These are phyloP conservation scores for Cercis canadensis DNA, from an alignment of 306 rosid species.

Conservation along the genomic window DNA sequence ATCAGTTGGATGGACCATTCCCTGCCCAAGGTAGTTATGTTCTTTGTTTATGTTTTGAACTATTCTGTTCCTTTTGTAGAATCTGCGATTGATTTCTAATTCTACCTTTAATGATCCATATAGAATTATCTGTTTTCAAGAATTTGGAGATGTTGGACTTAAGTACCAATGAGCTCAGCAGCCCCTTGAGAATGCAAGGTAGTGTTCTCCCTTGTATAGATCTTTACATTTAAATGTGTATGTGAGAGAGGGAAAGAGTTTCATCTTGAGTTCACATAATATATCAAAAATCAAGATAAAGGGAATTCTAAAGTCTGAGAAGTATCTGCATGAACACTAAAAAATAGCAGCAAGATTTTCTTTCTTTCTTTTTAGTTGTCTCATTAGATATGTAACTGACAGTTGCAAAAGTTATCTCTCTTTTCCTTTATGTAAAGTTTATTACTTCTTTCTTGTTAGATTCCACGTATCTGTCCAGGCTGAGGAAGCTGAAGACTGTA, in stretches of 20 bases:
- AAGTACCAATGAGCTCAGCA: background rate
- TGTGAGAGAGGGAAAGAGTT: background rate
- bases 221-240: background rate
- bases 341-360: too few relatives aligned
- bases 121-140: constrained; percentile 16
- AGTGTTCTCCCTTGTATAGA: background rate
- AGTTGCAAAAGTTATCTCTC: background rate
- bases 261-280: background rate
- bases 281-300: background rate
- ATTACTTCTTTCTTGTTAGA: background rate
- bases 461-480: background rate
- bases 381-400: too few relatives aligned
- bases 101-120: background rate
- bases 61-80: background rate
- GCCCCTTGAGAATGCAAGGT: constrained; percentile 9
- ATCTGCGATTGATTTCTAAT: too few relatives aligned
- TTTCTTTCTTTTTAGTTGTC: too few relatives aligned
- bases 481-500: constrained; percentile 11
- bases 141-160: constrained; percentile 32
- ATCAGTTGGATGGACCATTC: background rate
- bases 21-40: constrained; percentile 14
- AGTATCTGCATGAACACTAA: too few relatives aligned
- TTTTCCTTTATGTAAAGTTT: background rate
- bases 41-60: background rate
- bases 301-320: too few relatives aligned